Base-by-base conservation (phyloP, 768 basidiomycete species). In the Mycena maculata region DNA sequence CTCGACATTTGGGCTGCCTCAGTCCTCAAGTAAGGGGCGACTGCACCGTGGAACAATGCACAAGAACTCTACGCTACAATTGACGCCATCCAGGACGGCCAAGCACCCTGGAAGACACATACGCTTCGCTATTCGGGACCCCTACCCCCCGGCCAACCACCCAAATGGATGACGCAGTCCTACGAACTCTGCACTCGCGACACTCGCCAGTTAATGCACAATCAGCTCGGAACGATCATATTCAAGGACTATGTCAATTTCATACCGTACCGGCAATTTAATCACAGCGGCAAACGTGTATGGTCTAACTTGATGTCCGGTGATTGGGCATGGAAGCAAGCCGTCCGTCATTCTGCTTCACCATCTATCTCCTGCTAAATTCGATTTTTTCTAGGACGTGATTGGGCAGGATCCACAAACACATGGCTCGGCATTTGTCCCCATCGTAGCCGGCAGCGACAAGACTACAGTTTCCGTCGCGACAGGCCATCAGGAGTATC, bases 391-490 rank as follows among this genome's bases (percentile, higher is more conserved):
- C 56, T 67, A 62, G 63, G 66, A 44, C 20, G 49, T 63, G 65
- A 71, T 56, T 60, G 57, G 3, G 25, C 70, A 27, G 63, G 76
- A 56, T 53, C 71, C 10, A 23, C 42, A 27, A 77, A 68, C 11
- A n/a, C 73, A 75, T 49, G 82, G 81, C 8, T 65, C 76, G 0
- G 76, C 79, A 68, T 66, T 79, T 25, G 68, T 77, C 3, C 73
- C 77, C 0, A 64, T 82, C 25, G 61, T 83, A n/a, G n/a, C n/a
- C n/a, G n/a, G n/a, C n/a, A 81, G 79, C 57, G 79, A 85, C 60
- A 84, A 84, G 62, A 84, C 82, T 0, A 83, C 80, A 0, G 80
- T 83, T 0, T 84, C 79, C 0, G 79, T 80, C 18, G 78, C 76
- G 0, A 83, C 82, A 0, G 79, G 81, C 1, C 77, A 83, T 44